phyloP scores from a whole-genome alignment of 768 basidiomycete species.

The Mrakia blollopis region DNA sequence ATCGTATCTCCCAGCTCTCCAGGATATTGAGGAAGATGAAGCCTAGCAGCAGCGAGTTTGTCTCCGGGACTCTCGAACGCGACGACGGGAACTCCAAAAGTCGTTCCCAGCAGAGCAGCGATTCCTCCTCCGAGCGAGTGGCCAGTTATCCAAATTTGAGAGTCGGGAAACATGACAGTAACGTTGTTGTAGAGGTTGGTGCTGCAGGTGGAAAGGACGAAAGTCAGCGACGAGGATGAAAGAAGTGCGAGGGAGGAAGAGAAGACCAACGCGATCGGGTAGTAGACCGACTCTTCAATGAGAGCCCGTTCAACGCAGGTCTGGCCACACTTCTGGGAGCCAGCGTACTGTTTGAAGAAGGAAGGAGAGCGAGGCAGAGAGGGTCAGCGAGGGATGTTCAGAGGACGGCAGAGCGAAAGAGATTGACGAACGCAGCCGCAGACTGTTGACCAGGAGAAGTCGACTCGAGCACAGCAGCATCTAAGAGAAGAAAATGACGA shows the following conservation, averaged over 20 bases:
- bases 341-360: slow-evolving; percentile 48
- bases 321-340: slow-evolving; percentile 69
- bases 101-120: slow-evolving; percentile 74
- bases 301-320: slow-evolving; percentile 74
- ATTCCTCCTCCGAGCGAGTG: slow-evolving; percentile 70
- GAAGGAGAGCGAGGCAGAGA: not conserved
- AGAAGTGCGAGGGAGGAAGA: not conserved
- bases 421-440: slow-evolving; percentile 59
- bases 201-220: slow-evolving; percentile 46
- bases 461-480: slow-evolving; percentile 94
- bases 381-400: no score
- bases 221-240: not conserved
- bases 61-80: slow-evolving; percentile 90
- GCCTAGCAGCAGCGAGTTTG: slow-evolving; percentile 64
- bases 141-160: slow-evolving; percentile 85
- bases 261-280: slow-evolving; percentile 69
- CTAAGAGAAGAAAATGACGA: slow-evolving; percentile 60
- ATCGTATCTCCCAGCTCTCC: slow-evolving; percentile 46
- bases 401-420: not conserved
- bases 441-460: slow-evolving; percentile 86
- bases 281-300: slow-evolving; percentile 77
- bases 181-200: slow-evolving; percentile 83
- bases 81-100: slow-evolving; percentile 89
- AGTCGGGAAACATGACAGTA: slow-evolving; percentile 78
- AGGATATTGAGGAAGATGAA: slow-evolving; percentile 87